Conservation (phyloP, 208 protist genomes). For the Acanthamoeba healyi region DNA sequence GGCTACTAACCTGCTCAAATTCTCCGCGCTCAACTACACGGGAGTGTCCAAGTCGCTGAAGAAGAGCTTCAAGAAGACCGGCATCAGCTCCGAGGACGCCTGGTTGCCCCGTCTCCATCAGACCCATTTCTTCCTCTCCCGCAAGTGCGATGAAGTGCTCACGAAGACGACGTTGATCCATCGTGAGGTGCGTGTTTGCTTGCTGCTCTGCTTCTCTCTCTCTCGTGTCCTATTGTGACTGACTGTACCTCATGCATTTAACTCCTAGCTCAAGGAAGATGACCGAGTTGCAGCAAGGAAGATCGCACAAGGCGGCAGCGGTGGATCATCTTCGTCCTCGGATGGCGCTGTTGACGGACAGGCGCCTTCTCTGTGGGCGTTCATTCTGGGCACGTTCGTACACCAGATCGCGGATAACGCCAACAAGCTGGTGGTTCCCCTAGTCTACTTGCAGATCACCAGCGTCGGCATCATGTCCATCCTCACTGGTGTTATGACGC, state of each 20-base stretch:
- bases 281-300: neutral
- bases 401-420: constrained; percentile 71
- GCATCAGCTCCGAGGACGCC: neutral
- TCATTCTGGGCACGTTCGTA: constrained; percentile 49
- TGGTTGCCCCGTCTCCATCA: constrained; percentile 47
- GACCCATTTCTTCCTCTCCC: constrained; percentile 63
- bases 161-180: constrained; percentile 9
- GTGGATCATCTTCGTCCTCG: neutral
- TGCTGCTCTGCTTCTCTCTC: neutral
- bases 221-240: neutral
- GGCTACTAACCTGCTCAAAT: constrained; percentile 66
- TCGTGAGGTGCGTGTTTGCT: neutral
- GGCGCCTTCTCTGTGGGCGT: constrained; percentile 54
- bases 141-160: constrained; percentile 25
- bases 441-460: constrained; percentile 56
- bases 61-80: constrained; percentile 72
- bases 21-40: constrained; percentile 67
- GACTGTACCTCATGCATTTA: too few relatives aligned
- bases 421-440: constrained; percentile 67
- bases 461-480: constrained; percentile 59
- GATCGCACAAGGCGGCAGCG: neutral
- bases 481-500: constrained; percentile 53
- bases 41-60: constrained; percentile 49
- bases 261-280: neutral
- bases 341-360: neutral